Conservation (phyloP, 257 asterid genomes). For the Solanum arcanum region DNA sequence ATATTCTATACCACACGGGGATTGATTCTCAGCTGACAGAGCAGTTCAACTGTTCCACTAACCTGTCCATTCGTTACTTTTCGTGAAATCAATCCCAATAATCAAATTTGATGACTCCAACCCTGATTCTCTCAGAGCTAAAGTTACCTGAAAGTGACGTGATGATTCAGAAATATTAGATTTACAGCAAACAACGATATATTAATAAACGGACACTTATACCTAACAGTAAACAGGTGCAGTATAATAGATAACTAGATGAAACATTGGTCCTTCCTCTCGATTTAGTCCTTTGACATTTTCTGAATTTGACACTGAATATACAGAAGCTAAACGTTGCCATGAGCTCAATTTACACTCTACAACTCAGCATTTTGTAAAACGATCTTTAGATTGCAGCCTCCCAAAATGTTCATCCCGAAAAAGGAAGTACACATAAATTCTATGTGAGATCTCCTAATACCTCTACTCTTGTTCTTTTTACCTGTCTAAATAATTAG, state of each 20-base stretch:
- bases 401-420: not conserved
- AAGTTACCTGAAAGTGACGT: constrained; percentile 44
- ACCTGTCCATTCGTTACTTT: constrained; percentile 94
- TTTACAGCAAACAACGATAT: not conserved
- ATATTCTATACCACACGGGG: not conserved
- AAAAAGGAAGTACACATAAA: not conserved
- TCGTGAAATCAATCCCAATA: constrained; percentile 75
- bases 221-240: not conserved
- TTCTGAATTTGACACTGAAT: not conserved
- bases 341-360: not conserved
- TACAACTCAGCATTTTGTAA: not conserved
- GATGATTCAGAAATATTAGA: not conserved
- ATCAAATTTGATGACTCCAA: constrained; percentile 85
- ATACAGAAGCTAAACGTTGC: not conserved
- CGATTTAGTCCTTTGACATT: not conserved
- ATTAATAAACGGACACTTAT: not conserved
- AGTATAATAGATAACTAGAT: not conserved
- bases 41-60: not conserved
- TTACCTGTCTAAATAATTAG: not conserved
- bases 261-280: not conserved
- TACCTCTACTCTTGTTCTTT: not conserved
- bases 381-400: not conserved
- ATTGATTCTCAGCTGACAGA: not conserved
- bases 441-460: not conserved
- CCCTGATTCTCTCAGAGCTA: constrained; percentile 65